Base-by-base conservation (phyloP, 2,329 filamentous ascomycete species). In the Rutstroemia sp. region DNA sequence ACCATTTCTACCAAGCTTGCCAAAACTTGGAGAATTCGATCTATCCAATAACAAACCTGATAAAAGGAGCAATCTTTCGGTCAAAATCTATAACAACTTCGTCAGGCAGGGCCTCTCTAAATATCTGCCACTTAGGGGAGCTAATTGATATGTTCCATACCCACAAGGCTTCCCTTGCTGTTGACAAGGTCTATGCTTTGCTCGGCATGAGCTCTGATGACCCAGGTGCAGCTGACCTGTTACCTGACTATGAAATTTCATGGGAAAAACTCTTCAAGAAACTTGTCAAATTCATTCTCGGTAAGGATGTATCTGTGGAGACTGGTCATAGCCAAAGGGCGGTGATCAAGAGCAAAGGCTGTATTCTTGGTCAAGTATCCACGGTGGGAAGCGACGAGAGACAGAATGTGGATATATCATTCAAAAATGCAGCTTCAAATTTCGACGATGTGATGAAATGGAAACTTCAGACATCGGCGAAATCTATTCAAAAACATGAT, bases 401-500 rank as follows among this genome's bases (percentile, higher is more conserved):
- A 14, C 5, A 8, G 34, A 37, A 2, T 2, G 10, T 49, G 27
- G 0, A 37, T 1, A 14, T 49, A 3, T 2, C 4, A 12, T 18
- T 19, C 23, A 14, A 2, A 10, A 16, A 2, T 2, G 2, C 2
- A 10, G 2, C 5, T 30, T 1, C 2, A 0, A 5, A 47, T 47
- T 27, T n/a, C 10, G 0, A 9, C 8, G 8, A 9, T 1, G 5
- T 6, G 2, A 27, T 3, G 14, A 1, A 0, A 47, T 47, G 3
- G 7, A 47, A 4, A 10, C 5, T 49, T 4, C 27, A 25, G 1
- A 16, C 2, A 2, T 2, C 1, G 6, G 27, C 7, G 12, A 49
- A 16, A 18, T 3, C 7, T 4, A 37, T 49, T 8, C 5, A 37
- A 18, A 12, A 2, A 0, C n/a, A 14, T 2, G 47, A 49, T 2